Evolutionary conservation across 306 rosid genomes (phyloP).

Genomic region (Cotoneaster glaucophyllus): DNA sequence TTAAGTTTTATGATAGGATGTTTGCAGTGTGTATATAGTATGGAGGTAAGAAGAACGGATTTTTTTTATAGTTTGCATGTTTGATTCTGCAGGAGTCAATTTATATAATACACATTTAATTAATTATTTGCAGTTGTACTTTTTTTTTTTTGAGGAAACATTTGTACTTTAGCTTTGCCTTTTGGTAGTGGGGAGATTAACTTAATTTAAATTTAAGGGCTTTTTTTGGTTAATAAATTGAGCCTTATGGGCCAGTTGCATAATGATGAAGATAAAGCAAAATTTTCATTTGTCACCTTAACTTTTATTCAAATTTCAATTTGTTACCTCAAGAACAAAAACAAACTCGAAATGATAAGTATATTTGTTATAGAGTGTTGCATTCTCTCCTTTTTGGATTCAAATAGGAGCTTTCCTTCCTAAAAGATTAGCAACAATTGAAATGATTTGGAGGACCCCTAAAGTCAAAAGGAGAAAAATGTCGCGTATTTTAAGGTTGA

Average conservation of each 20-base stretch:
- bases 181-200: too few species aligned
- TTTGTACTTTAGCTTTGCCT: neutral
- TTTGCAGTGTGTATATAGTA: slow-evolving; percentile 1
- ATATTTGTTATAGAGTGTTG: too few species aligned
- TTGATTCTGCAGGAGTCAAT: neutral
- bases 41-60: neutral
- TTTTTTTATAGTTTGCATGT: neutral
- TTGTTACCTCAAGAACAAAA: neutral
- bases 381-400: neutral
- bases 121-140: neutral
- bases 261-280: neutral
- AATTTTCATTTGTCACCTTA: neutral
- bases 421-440: neutral
- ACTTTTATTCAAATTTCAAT: too few species aligned
- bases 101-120: too few species aligned
- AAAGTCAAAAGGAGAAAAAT: neutral
- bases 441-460: neutral
- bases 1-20: neutral
- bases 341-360: neutral
- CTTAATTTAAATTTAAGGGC: neutral
- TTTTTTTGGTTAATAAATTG: neutral
- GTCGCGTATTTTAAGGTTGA: too few species aligned
- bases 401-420: neutral
- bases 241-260: neutral
- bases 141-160: too few species aligned